Base-by-base conservation (phyloP, 129 eudicot genomes). In the sunflower (Helianthus annuus) region DNA sequence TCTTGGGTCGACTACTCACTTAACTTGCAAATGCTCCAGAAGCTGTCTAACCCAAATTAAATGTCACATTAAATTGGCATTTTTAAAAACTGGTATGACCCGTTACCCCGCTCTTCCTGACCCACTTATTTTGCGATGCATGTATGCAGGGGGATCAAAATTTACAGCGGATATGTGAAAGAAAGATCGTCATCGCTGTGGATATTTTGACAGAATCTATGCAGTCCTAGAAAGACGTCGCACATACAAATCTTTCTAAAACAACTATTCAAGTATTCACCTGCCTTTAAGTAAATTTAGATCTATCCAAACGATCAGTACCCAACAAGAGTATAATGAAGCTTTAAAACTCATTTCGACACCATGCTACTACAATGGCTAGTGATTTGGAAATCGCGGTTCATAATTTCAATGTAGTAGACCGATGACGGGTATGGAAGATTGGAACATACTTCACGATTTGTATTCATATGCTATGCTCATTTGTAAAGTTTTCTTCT, bases 301-400 rank as follows among this genome's bases (percentile, higher is more conserved):
- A 42, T 7, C 46, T 42, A 46, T 29, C 49, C 4, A n/a, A 46
- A 76, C 15, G 34, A 64, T 63, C 12, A 1, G 16, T 29, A 52
- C 48, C 38, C 38, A 42, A 4, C 32, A 13, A 36, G 39, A 12
- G 39, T 34, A 14, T 24, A 72, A 16, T 40, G 40, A n/a, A 40
- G 66, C 55, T 51, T 63, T 39, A 9, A 49, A 49, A 51, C 64
- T 48, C 69, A 59, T 69, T 60, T 60, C 40, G 46, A 16, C 15
- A 34, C 75, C 75, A 69, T 60, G 12, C 57, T 45, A 44, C 64
- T 32, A 60, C 46, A 64, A 64, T 64, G 19, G 34, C 72, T 52
- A 32, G 52, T 49, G 42, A 49, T 49, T 11, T 27, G 7, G 4
- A 49, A 60, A 69, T 52, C 40, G 34, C 1, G 46, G 19, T 36